A percentile compares a stretch with the other conserved stretches of the same genome.
phyloP scores from a whole-genome alignment of 129 eudicot genomes.

The Pseudognaphalium luteoalbum region DNA sequence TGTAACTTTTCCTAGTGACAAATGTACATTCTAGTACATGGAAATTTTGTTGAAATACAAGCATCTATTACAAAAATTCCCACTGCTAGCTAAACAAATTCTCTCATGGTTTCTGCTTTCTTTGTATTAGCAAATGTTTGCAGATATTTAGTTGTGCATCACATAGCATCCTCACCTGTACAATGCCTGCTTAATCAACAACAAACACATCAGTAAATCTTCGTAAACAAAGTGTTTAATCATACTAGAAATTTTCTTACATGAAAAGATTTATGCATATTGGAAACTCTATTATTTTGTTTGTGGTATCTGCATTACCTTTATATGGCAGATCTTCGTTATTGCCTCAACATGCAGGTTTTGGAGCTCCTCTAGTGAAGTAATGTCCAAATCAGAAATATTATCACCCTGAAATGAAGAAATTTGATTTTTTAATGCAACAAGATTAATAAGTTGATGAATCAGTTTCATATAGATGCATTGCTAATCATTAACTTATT shows the following conservation, averaged over 20 bases:
- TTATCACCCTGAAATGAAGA: slow-evolving; percentile 51
- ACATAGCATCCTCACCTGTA: slow-evolving; percentile 29
- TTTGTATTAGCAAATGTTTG: slow-evolving; percentile 11
- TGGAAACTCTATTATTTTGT: not conserved
- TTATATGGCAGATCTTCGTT: slow-evolving; percentile 68
- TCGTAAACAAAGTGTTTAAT: not conserved
- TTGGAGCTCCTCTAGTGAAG: slow-evolving; percentile 63
- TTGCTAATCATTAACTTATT: not conserved
- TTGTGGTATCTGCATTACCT: slow-evolving; percentile 36
- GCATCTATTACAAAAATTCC: slow-evolving; percentile 18
- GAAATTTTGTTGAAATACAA: slow-evolving; percentile 24
- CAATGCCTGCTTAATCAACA: slow-evolving; percentile 30
- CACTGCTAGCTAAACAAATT: slow-evolving; percentile 11
- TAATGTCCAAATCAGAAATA: slow-evolving; percentile 50
- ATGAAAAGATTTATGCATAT: not conserved
- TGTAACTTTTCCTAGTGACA: slow-evolving; percentile 26
- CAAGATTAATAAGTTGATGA: not conserved
- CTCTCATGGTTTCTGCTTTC: not conserved
- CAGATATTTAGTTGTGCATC: slow-evolving; percentile 4
- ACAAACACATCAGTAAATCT: not conserved
- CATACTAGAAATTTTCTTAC: not conserved
- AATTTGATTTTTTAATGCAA: not conserved
- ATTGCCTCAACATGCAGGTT: slow-evolving; percentile 72
- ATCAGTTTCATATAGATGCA: not conserved
- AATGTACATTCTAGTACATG: slow-evolving; percentile 34